Evolutionary conservation across 208 protist genomes (phyloP).

Genomic region (Trypanosoma lewisi): DNA sequence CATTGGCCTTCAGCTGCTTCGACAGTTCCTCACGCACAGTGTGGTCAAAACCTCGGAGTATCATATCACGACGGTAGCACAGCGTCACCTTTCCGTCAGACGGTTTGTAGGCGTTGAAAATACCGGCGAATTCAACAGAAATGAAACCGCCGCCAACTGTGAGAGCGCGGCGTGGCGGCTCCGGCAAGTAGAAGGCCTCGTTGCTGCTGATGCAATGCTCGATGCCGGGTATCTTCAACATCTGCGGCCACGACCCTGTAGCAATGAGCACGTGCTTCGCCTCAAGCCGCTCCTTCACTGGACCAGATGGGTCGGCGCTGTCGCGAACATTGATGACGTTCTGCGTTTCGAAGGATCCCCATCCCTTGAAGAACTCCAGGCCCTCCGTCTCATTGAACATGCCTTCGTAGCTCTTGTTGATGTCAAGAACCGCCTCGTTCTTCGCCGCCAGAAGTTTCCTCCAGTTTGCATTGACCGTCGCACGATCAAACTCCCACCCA

Average conservation of each 20-base stretch:
- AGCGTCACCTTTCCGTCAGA: slow-evolving; percentile 61
- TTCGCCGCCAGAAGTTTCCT: slow-evolving; percentile 86
- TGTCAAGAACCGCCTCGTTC: slow-evolving; percentile 74
- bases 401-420: slow-evolving; percentile 90
- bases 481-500: slow-evolving; percentile 74
- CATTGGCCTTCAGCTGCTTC: slow-evolving; percentile 76
- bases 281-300: slow-evolving; percentile 57
- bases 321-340: slow-evolving; percentile 79
- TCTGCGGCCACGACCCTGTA: slow-evolving; percentile 84
- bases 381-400: slow-evolving; percentile 88
- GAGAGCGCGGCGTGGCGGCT: slow-evolving; percentile 70
- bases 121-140: slow-evolving; percentile 88
- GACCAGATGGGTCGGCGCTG: slow-evolving; percentile 38
- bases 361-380: slow-evolving; percentile 83
- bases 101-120: slow-evolving; percentile 90
- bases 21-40: slow-evolving; percentile 75
- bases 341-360: slow-evolving; percentile 62
- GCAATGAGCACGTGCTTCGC: slow-evolving; percentile 83
- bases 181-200: slow-evolving; percentile 87
- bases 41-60: slow-evolving; percentile 88
- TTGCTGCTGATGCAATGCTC: slow-evolving; percentile 91
- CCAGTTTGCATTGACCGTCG: slow-evolving; percentile 68
- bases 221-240: slow-evolving; percentile 72
- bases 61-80: slow-evolving; percentile 74
- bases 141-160: slow-evolving; percentile 92